These are phyloP conservation scores for Saccharomyces paradoxus DNA, from an alignment of 805 yeast species.

Conservation along the genomic window DNA sequence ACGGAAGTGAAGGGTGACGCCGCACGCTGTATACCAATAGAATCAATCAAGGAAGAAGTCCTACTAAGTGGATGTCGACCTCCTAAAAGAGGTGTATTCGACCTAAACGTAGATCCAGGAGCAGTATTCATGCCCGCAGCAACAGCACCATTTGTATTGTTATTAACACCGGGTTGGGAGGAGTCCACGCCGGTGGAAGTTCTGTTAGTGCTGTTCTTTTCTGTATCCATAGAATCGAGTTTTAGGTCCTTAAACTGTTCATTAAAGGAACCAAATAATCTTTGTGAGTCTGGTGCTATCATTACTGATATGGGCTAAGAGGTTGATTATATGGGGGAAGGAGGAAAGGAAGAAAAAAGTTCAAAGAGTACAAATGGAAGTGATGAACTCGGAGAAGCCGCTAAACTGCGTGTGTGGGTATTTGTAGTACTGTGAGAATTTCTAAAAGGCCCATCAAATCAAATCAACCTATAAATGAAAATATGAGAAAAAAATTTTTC, in stretches of 20 bases:
- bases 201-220: neutral
- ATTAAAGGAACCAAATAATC: neutral
- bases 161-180: neutral
- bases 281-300: neutral
- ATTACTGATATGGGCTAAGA: neutral
- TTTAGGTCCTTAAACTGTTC: neutral
- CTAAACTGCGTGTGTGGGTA: neutral
- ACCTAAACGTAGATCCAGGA: neutral
- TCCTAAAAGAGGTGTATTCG: neutral
- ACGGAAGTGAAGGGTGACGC: constrained; percentile 14
- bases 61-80: constrained; percentile 10
- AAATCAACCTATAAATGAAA: neutral
- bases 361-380: neutral
- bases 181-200: neutral
- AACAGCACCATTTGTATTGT: neutral
- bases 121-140: neutral
- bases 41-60: constrained; percentile 20
- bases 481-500: neutral
- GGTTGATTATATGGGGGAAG: neutral
- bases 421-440: neutral
- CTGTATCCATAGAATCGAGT: neutral
- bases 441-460: neutral
- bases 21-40: constrained; percentile 21
- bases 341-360: neutral
- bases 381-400: neutral